These are phyloP conservation scores for Galerina sulciceps DNA, from an alignment of 768 basidiomycete genomes.

Conservation along the genomic window DNA sequence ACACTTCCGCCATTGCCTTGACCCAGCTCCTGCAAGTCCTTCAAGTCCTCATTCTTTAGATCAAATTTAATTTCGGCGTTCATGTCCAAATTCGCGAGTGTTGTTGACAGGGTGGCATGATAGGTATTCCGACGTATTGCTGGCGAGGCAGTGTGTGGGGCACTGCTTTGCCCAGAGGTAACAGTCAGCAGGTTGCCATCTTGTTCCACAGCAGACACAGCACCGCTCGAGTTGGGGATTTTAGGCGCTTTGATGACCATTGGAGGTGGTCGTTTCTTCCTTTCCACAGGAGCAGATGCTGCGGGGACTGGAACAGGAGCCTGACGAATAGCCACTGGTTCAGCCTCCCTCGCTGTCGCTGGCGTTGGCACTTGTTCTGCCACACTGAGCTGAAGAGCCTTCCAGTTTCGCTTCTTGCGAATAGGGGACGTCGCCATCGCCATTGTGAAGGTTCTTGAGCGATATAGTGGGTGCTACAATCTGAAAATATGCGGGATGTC, in stretches of 20 bases:
- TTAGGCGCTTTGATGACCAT: slow-evolving; percentile 81
- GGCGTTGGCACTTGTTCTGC: slow-evolving; percentile 34
- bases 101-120: slow-evolving; percentile 80
- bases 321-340: slow-evolving; percentile 50
- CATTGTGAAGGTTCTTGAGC: slow-evolving; percentile 14
- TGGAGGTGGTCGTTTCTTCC: slow-evolving; percentile 81
- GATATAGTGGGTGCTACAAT: slow-evolving; percentile 1
- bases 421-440: slow-evolving; percentile 58
- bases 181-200: slow-evolving; percentile 52
- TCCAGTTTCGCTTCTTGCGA: slow-evolving; percentile 93
- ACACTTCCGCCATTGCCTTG: slow-evolving; percentile 98
- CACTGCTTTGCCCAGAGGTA: slow-evolving; percentile 48
- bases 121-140: slow-evolving; percentile 70
- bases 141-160: slow-evolving; percentile 57
- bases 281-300: slow-evolving; percentile 43
- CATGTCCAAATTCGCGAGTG: slow-evolving; percentile 85
- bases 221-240: slow-evolving; percentile 47
- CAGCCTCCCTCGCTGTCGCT: slow-evolving; percentile 30
- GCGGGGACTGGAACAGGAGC: slow-evolving; percentile 38
- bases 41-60: slow-evolving; percentile 87
- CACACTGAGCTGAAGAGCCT: slow-evolving; percentile 77
- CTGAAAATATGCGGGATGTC: background rate
- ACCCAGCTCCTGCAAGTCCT: slow-evolving; percentile 89
- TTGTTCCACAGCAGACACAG: slow-evolving; percentile 44
- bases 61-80: slow-evolving; percentile 86